These are phyloP conservation scores for Pseudocercospora pini-densiflorae DNA, from an alignment of 2,329 filamentous ascomycete genomes.

Conservation along the genomic window DNA sequence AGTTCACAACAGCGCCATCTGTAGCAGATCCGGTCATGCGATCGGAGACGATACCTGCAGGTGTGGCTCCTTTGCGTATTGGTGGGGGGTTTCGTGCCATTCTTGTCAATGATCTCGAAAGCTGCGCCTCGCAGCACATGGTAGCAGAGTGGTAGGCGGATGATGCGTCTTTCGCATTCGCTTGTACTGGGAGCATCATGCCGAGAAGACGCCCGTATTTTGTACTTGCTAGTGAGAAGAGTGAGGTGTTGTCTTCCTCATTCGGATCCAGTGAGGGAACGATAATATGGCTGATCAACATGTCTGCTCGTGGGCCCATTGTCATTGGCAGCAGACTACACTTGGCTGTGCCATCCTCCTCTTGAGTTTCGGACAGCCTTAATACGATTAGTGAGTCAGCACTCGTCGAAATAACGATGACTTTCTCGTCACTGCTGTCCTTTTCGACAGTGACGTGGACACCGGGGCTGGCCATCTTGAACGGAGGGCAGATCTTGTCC, in stretches of 20 bases:
- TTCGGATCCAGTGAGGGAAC: constrained; percentile 13
- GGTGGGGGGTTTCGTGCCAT: constrained; percentile 53
- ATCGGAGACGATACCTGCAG: constrained; percentile 47
- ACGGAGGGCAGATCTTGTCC: constrained; percentile 38
- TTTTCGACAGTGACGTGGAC: constrained; percentile 53
- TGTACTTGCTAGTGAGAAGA: constrained; percentile 31
- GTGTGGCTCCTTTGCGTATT: constrained; percentile 42
- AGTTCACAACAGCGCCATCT: constrained; percentile 59
- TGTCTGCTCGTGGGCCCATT: constrained; percentile 30
- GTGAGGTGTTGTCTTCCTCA: constrained; percentile 4
- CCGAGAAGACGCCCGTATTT: constrained; percentile 35
- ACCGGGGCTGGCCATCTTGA: constrained; percentile 43
- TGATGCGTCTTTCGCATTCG: constrained; percentile 7
- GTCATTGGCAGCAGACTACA: constrained; percentile 33
- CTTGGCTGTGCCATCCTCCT: constrained; percentile 35
- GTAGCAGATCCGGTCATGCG: constrained; percentile 56
- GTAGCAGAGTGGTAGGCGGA: constrained; percentile 6
- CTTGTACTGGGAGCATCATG: constrained; percentile 21
- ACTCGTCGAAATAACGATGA: constrained; percentile 60
- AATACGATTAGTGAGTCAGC: constrained; percentile 59
- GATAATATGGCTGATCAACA: constrained; percentile 31
- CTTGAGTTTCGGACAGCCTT: constrained; percentile 46
- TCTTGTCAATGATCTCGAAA: constrained; percentile 48
- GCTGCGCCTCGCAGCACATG: constrained; percentile 45
- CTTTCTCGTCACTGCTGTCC: constrained; percentile 34